Evolutionary conservation across 2,329 filamentous ascomycete species (phyloP).

Genomic region (Neurospora sp.): DNA sequence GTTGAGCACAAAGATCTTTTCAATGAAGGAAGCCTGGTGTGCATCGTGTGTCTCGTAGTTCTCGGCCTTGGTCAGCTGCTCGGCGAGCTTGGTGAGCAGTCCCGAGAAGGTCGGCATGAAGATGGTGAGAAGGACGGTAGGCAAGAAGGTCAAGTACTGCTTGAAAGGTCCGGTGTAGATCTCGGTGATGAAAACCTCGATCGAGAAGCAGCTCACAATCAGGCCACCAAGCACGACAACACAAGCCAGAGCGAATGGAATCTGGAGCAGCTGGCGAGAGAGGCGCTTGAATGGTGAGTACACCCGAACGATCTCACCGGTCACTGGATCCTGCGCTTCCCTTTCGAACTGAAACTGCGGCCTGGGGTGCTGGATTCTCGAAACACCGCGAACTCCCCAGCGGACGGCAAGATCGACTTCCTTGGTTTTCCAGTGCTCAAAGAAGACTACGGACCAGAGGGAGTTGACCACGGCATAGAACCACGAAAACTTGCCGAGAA

Average conservation of each 20-base stretch:
- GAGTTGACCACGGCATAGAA: conserved; percentile 69
- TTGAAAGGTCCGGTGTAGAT: conserved; percentile 87
- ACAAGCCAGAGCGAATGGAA: conserved; percentile 75
- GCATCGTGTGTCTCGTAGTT: conserved; percentile 84
- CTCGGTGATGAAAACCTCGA: conserved; percentile 93
- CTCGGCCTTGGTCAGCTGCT: conserved; percentile 68
- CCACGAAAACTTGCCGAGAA: conserved; percentile 77
- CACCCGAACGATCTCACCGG: conserved; percentile 65
- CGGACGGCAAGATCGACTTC: conserved; percentile 76
- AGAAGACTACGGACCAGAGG: conserved; percentile 82
- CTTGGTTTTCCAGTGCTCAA: conserved; percentile 94
- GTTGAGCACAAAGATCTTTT: conserved; percentile 92
- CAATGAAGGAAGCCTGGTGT: conserved; percentile 73
- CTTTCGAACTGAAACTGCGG: conserved; percentile 72
- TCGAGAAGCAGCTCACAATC: conserved; percentile 78
- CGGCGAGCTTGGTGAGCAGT: conserved; percentile 66
- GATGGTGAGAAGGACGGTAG: conserved; percentile 76
- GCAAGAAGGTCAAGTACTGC: conserved; percentile 71
- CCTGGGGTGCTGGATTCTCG: conserved; percentile 66
- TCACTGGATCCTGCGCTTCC: conserved; percentile 67
- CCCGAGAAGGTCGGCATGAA: conserved; percentile 69
- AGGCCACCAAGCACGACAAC: conserved; percentile 64
- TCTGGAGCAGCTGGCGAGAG: conserved; percentile 64
- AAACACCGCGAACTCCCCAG: conserved; percentile 83
- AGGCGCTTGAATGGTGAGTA: conserved; percentile 71